These are phyloP conservation scores for Stentor coeruleus DNA, from an alignment of 73 alveolate species.

Conservation along the genomic window DNA sequence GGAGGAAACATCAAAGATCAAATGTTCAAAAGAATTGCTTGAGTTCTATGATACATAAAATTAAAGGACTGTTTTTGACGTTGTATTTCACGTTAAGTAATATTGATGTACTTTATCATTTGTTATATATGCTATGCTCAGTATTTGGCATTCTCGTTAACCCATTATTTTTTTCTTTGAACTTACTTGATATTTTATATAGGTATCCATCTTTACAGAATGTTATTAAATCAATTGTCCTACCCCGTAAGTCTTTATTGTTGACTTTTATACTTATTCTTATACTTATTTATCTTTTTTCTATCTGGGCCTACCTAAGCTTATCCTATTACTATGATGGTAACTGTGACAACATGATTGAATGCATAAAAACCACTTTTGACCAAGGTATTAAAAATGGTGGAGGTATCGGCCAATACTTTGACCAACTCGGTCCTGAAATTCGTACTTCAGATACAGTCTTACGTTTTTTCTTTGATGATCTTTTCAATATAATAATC, in stretches of 20 bases:
- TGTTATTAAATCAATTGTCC: slow-evolving; percentile 80
- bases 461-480: slow-evolving; percentile 61
- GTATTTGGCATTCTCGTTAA: slow-evolving; percentile 73
- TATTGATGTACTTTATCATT: slow-evolving; percentile 57
- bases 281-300: slow-evolving; percentile 76
- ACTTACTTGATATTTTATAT: slow-evolving; percentile 80
- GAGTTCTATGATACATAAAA: neutral
- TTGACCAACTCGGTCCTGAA: slow-evolving; percentile 37
- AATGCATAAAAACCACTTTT: slow-evolving; percentile 76
- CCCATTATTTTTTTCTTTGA: slow-evolving; percentile 84
- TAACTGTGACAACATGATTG: slow-evolving; percentile 69
- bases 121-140: slow-evolving; percentile 78
- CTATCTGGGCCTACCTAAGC: slow-evolving; percentile 75
- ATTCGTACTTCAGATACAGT: slow-evolving; percentile 67
- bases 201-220: slow-evolving; percentile 79
- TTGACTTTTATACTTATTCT: slow-evolving; percentile 85
- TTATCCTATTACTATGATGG: slow-evolving; percentile 73
- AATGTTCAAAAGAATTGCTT: neutral
- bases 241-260: slow-evolving; percentile 76
- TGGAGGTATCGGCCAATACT: slow-evolving; percentile 83
- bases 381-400: slow-evolving; percentile 88
- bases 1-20: neutral
- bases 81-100: slow-evolving; percentile 47
- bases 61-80: neutral
- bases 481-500: slow-evolving; percentile 74